Base-by-base conservation (phyloP, 75 land plant species). In the Larix kaempferi region DNA sequence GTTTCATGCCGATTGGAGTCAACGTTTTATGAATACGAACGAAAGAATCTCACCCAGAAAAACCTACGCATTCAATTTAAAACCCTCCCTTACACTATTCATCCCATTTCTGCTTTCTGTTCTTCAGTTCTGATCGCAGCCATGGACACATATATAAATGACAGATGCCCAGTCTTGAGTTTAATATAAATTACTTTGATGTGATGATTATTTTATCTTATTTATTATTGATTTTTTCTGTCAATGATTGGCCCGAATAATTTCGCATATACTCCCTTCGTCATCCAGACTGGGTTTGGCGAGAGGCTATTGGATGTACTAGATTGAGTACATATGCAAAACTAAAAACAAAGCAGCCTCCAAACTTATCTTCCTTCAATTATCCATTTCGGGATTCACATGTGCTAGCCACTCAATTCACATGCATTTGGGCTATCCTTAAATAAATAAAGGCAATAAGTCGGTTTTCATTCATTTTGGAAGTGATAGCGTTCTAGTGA, bases 211-310 rank as follows among this genome's bases (percentile, higher is more conserved):
- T 49, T 10, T 49, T 49, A 49, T 49, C 2, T 10, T 49, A 49
- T 49, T 49, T 49, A 49, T 49, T 49, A 49, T 49, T 10, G 12
- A 10, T 49, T 8, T 49, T 11, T 49, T 11, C 54, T 10, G 3
- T 21, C 49, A 69, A 69, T 69, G 73, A 69, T 69, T 69, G 73
- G 73, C 54, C 73, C 41, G 54, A 41, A 69, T 39, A 10, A n/a
- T 41, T 49, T 49, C 54, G 54, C 54, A 10, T 49, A 6, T 12
- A 39, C n/a, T 69, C 7, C 14, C 39, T 69, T 21, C 69, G 17
- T 35, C 35, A 65, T 65, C 39, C 65, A 6, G 12, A 25, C 0
- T 62, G 25, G 65, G 3, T 1, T 33, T 33, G 69, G 69, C 69
- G 39, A 65, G 37, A 37, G 19, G 19, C 41, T 39, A 27, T 69